Evolutionary conservation across 1,284 basidiomycete species (phyloP).

Genomic region (Ganoderma sinense): DNA sequence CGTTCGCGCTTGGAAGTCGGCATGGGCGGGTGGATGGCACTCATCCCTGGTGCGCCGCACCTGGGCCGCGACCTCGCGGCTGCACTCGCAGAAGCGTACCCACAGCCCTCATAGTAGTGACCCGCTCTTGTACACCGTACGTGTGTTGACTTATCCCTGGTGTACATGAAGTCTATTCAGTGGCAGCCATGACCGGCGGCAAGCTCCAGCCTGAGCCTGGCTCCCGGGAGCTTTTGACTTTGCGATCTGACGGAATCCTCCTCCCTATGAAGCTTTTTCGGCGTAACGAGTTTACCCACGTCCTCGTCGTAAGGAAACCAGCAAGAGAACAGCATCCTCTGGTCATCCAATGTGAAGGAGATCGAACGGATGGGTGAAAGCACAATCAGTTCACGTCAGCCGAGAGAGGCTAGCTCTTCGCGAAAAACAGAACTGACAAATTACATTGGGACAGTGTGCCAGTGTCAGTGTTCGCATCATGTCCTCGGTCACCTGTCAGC

Average conservation of each 20-base stretch:
- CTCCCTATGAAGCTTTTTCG: not conserved
- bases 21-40: slow-evolving; percentile 77
- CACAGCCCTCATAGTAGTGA: slow-evolving; percentile 34
- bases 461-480: not conserved
- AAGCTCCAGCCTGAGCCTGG: too few relatives aligned
- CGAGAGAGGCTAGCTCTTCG: not conserved
- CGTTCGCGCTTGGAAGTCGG: slow-evolving; percentile 90
- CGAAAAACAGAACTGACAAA: not conserved
- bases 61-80: slow-evolving; percentile 51
- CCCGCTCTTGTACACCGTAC: not conserved
- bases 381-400: not conserved
- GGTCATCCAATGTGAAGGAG: too few relatives aligned
- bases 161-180: not conserved
- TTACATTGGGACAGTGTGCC: too few relatives aligned
- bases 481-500: too few relatives aligned
- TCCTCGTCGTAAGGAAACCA: too few relatives aligned
- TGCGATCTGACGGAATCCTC: not conserved
- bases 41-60: slow-evolving; percentile 61
- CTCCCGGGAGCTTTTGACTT: too few relatives aligned
- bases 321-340: too few relatives aligned
- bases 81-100: slow-evolving; percentile 38
- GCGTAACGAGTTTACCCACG: too few relatives aligned
- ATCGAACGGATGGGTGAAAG: too few relatives aligned
- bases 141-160: not conserved
- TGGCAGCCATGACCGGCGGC: too few relatives aligned